These are phyloP conservation scores for Aechmea fasciata DNA, from an alignment of 176 grass and related monocot species.

Conservation along the genomic window DNA sequence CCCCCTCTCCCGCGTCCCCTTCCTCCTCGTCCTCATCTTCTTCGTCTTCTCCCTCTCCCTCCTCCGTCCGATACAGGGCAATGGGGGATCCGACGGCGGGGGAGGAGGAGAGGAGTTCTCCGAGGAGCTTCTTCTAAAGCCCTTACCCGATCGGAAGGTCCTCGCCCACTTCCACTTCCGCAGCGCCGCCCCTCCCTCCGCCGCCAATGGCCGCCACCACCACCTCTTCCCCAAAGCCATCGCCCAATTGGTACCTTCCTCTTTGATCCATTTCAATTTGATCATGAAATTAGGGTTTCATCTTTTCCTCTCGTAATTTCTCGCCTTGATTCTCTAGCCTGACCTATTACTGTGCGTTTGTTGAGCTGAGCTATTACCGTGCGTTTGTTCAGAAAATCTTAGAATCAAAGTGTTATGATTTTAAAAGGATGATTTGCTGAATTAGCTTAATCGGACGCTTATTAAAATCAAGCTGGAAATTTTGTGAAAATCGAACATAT, in stretches of 20 bases:
- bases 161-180: slow-evolving; percentile 86
- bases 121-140: slow-evolving; percentile 78
- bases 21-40: slow-evolving; percentile 11
- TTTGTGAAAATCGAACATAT: too few relatives aligned
- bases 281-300: background rate
- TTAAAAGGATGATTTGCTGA: background rate
- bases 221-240: slow-evolving; percentile 88
- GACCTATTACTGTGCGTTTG: background rate
- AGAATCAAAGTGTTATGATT: background rate
- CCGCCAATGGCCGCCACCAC: slow-evolving; percentile 38
- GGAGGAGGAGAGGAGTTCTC: slow-evolving; percentile 45
- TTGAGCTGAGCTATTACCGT: background rate
- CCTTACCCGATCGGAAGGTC: slow-evolving; percentile 70
- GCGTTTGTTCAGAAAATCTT: background rate
- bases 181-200: slow-evolving; percentile 41
- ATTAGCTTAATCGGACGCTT: too few relatives aligned
- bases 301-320: background rate
- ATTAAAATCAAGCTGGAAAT: too few relatives aligned
- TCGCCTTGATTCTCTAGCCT: background rate
- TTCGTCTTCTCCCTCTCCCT: slow-evolving; percentile 3
- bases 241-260: slow-evolving; percentile 56
- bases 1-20: background rate
- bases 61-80: background rate
- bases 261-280: slow-evolving; percentile 9
- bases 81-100: background rate